These are phyloP conservation scores for Yamadazyma taylorii DNA, from an alignment of 1,139 yeast species.

Conservation along the genomic window DNA sequence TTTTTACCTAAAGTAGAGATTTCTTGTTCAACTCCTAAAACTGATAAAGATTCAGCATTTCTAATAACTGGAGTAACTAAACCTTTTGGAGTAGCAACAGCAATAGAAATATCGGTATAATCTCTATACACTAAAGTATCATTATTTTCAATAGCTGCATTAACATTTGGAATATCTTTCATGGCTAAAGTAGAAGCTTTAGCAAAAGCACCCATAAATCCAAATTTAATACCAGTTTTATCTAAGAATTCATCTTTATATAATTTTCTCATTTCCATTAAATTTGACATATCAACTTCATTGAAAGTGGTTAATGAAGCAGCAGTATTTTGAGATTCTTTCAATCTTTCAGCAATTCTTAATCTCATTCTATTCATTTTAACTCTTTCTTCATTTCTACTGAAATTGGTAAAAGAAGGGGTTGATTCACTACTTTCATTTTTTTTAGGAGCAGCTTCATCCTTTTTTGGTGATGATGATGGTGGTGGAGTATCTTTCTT, in stretches of 20 bases:
- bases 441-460: constrained; percentile 22
- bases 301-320: constrained; percentile 98
- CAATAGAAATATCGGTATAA: constrained; percentile 92
- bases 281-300: constrained; percentile 94
- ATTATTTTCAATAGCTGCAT: constrained; percentile 90
- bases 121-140: constrained; percentile 96
- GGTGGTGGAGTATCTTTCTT: constrained; percentile 33
- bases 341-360: constrained; percentile 98
- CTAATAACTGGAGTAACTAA: constrained; percentile 97
- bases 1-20: constrained; percentile 79
- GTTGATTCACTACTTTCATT: constrained; percentile 27
- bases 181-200: constrained; percentile 92
- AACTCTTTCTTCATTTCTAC: constrained; percentile 87
- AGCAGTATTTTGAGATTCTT: constrained; percentile 98
- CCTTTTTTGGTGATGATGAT: constrained; percentile 31
- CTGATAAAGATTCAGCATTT: constrained; percentile 90
- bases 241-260: constrained; percentile 96
- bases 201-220: constrained; percentile 98
- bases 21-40: constrained; percentile 88
- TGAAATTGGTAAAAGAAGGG: constrained; percentile 59
- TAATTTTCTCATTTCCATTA: constrained; percentile 92
- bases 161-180: constrained; percentile 93
- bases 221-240: constrained; percentile 91
- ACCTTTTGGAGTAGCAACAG: constrained; percentile 99
- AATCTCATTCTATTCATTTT: constrained; percentile 99